Conservation (phyloP, 192 early-diverging fungal genomes). For the Backusella morwellensis region DNA sequence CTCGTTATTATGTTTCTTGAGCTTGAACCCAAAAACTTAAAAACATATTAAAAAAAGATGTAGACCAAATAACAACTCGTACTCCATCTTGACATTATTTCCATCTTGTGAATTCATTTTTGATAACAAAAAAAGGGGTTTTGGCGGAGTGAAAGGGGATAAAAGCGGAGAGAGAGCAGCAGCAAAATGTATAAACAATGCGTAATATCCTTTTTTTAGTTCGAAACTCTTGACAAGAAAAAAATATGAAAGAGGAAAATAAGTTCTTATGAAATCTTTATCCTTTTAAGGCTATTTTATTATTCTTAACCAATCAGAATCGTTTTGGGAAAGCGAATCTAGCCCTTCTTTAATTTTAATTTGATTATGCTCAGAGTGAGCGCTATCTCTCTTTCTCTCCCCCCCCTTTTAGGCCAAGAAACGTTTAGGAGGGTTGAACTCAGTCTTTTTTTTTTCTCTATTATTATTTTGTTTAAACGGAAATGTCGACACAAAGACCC, state of each 20-base stretch:
- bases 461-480: neutral
- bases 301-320: neutral
- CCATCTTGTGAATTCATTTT: neutral
- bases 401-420: neutral
- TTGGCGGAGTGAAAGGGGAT: no score
- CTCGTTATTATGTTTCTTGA: neutral
- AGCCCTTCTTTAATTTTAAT: neutral
- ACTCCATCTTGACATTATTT: neutral
- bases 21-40: neutral
- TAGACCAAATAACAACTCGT: no score
- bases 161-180: no score
- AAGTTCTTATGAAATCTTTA: neutral
- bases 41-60: no score
- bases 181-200: neutral
- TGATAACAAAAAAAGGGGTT: neutral
- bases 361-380: neutral
- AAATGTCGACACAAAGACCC: slow-evolving; percentile 5
- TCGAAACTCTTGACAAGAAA: neutral
- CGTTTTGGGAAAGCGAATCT: neutral
- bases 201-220: neutral
- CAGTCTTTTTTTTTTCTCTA: neutral
- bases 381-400: neutral
- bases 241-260: neutral
- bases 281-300: neutral
- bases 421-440: no score